phyloP scores from a whole-genome alignment of 768 basidiomycete genomes.

The Lenzites betulinus region DNA sequence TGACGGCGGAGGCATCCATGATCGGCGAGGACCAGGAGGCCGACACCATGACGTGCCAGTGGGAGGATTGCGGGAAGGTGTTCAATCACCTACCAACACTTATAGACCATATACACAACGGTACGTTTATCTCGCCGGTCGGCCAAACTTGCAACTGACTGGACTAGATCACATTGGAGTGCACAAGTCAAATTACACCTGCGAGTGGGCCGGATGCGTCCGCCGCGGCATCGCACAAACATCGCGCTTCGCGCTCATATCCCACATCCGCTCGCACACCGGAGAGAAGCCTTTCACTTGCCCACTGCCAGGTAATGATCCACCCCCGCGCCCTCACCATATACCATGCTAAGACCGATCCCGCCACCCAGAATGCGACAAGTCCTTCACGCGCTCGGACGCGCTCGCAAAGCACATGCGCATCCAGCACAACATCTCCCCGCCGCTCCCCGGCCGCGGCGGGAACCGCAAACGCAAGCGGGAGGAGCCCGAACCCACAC shows the following conservation, averaged over 20 bases:
- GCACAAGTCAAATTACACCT: conserved; percentile 83
- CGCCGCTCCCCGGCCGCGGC: conserved; percentile 72
- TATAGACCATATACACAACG: conserved; percentile 81
- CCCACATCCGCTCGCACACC: conserved; percentile 89
- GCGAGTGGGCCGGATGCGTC: conserved; percentile 85
- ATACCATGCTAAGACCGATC: background rate
- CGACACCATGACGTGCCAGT: conserved; percentile 76
- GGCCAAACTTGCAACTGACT: background rate
- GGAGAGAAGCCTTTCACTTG: conserved; percentile 95
- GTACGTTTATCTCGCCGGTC: conserved; percentile 44
- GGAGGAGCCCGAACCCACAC: conserved; percentile 31
- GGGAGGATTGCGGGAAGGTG: conserved; percentile 79
- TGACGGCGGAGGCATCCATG: conserved; percentile 20
- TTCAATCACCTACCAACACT: conserved; percentile 74
- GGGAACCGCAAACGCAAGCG: conserved; percentile 74
- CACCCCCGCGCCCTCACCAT: background rate
- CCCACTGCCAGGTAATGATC: conserved; percentile 65
- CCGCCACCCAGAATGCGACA: conserved; percentile 75
- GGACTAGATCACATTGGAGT: conserved; percentile 75
- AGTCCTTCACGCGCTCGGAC: conserved; percentile 93
- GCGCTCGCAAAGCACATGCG: conserved; percentile 93
- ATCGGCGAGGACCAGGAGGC: conserved; percentile 30
- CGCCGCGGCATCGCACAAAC: conserved; percentile 84
- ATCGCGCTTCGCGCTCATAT: conserved; percentile 86
- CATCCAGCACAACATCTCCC: conserved; percentile 78